Base-by-base conservation (phyloP, 495 filamentous ascomycete species). In the Neurospora tetrasperma region DNA sequence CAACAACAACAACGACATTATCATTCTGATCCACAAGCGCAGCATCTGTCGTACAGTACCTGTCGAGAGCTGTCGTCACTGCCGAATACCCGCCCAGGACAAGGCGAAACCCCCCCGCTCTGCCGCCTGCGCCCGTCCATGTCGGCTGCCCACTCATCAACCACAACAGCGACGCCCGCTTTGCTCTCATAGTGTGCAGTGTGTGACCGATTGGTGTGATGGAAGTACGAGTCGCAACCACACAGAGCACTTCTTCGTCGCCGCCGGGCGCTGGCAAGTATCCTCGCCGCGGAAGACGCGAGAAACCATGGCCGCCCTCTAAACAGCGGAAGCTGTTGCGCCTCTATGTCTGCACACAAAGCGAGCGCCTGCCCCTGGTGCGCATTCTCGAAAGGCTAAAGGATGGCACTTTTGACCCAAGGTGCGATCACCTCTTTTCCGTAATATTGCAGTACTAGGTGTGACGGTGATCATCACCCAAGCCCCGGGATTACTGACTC, bases 271-370 rank as follows among this genome's bases (percentile, higher is more conserved):
- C 74, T 74, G 70, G 77, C 73, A 75, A 73, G 62, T 68, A 70
- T 73, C 73, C 74, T 70, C 79, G 79, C 31, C 75, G 79, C 16
- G 79, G 79, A 54, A 74, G 79, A 41, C 78, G 79, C 48, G 79
- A 79, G 71, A 80, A 80, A 54, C 79, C 79, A 75, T 80, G 79
- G 79, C 79, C 79, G 27, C 74, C 71, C 1, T 75, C 74, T 5
- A 80, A 80, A 72, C 79, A 80, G 59, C 78, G 75, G 70, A 80
- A 79, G 71, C 71, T 80, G 68, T 72, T 80, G 44, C 76, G 78
- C 1, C 79, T 80, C 69, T 80, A 80, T 35, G 76, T 80, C 42
- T 80, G 79, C 73, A 79, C 78, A 8, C 79, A 80, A 73, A 80
- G 79, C 75, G 79, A 80, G 70, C 77, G 76, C 18, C 54, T 80